These are phyloP conservation scores for Lepidium aucheri DNA, from an alignment of 345 rosid species.

Conservation along the genomic window DNA sequence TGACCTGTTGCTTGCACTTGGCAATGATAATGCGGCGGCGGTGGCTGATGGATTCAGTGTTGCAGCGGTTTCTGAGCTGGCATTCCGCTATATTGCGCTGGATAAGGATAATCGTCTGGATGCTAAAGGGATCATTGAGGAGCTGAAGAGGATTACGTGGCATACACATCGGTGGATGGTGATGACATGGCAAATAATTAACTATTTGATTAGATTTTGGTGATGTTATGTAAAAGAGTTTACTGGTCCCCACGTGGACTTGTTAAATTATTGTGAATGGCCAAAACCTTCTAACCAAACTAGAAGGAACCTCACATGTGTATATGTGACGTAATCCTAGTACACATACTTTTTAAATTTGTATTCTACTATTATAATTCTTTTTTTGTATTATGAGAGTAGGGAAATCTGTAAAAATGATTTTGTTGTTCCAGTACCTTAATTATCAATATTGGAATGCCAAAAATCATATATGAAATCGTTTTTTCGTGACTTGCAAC, in stretches of 20 bases:
- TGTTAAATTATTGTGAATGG: neutral
- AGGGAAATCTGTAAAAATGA: neutral
- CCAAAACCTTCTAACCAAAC: neutral
- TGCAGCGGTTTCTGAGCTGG: conserved; percentile 76
- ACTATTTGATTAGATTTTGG: conserved; percentile 24
- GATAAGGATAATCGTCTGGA: conserved; percentile 92
- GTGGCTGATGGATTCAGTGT: conserved; percentile 25
- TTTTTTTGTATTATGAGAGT: neutral
- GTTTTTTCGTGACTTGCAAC: neutral
- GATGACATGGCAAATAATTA: conserved; percentile 26
- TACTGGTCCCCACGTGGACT: neutral
- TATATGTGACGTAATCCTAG: conserved; percentile 7
- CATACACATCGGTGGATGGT: conserved; percentile 20
- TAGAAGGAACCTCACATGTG: conserved; percentile 2
- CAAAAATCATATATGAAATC: too few relatives aligned
- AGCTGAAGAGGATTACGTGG: conserved; percentile 54
- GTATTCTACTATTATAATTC: neutral
- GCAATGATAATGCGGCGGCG: conserved; percentile 21
- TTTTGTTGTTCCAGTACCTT: too few relatives aligned
- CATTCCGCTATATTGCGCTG: conserved; percentile 81
- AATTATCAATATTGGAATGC: too few relatives aligned
- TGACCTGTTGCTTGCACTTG: conserved; percentile 44
- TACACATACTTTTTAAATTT: conserved; percentile 9
- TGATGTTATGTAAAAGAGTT: neutral
- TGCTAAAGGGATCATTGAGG: conserved; percentile 65